Evolutionary conservation across 495 filamentous ascomycete species (phyloP), one percentile per base, ranked within the genome.

Genomic region (Hypoxylon subgilvum): DNA sequence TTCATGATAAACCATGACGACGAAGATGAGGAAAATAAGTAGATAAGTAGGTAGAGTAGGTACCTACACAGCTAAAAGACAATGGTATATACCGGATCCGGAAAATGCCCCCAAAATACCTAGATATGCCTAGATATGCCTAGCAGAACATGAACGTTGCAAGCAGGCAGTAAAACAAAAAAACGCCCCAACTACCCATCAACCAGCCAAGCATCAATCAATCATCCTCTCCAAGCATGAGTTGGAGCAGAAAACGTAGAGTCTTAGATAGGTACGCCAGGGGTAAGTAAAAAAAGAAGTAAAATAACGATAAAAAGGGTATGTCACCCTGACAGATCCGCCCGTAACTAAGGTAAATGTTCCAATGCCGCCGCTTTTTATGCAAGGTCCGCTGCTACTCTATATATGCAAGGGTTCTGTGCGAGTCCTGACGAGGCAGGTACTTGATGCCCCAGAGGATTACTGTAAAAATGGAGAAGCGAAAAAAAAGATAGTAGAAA

Each of bases 31-130:
- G 27, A 22, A 23, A 44, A 51, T 30, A 30, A 30, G 10, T 10
- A 30, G 27, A 30, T 5, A 30, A 30, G 5, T 30, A n/a, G n/a
- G n/a, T n/a, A n/a, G n/a, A n/a, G n/a, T n/a, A n/a, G n/a, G n/a
- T n/a, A n/a, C n/a, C n/a, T n/a, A n/a, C n/a, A n/a, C n/a, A n/a
- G n/a, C 3, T 27, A 31, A 43, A 51, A 48, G 35, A 52, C 16
- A 34, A 32, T 31, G 61, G 53, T 63, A 63, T 63, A 63, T 57
- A 63, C 61, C 61, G 54, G 38, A 48, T 58, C 61, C 61, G 49
- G 54, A 58, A 63, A 63, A 63, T 63, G 61, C 61, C n/a, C n/a
- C n/a, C n/a, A n/a, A n/a, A n/a, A n/a, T n/a, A n/a, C n/a, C n/a
- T n/a, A n/a, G n/a, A n/a, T n/a, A n/a, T n/a, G n/a, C n/a, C n/a